Conservation (phyloP, 2,329 filamentous ascomycete genomes). For the Monascus ruber region DNA sequence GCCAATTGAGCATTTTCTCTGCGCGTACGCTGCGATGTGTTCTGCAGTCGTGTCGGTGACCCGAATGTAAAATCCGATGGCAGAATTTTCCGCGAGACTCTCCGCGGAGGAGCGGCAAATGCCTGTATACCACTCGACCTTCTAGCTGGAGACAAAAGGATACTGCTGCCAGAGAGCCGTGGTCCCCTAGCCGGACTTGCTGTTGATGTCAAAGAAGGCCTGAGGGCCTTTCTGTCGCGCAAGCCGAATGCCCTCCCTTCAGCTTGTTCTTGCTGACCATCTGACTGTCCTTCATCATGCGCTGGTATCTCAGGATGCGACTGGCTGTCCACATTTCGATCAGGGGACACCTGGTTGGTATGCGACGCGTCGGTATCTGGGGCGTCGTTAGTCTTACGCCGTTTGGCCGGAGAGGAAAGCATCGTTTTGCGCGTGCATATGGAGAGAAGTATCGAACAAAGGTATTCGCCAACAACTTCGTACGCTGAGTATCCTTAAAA, state of each 20-base stretch:
- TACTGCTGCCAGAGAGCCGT: conserved; percentile 5
- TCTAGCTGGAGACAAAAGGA: conserved; percentile 14
- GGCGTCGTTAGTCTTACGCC: conserved; percentile 51
- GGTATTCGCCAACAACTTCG: no score
- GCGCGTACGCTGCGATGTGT: conserved; percentile 3
- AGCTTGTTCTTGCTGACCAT: conserved; percentile 5
- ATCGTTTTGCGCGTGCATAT: background rate
- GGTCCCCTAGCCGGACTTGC: conserved; percentile 15
- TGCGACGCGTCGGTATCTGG: conserved; percentile 32
- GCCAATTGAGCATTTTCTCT: conserved; percentile 21
- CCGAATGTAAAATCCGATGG: conserved; percentile 19
- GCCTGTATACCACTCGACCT: conserved; percentile 20
- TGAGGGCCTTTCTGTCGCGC: conserved; percentile 25
- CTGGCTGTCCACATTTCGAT: conserved; percentile 2
- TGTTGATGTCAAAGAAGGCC: conserved; percentile 21
- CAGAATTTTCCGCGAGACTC: conserved; percentile 22
- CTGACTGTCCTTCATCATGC: conserved; percentile 1
- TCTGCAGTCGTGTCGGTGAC: conserved; percentile 11
- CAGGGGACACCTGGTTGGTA: conserved; percentile 17
- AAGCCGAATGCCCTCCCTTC: conserved; percentile 17
- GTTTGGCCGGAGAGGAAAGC: conserved; percentile 47
- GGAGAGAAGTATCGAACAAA: no score
- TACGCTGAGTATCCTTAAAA: no score
- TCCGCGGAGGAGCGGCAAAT: conserved; percentile 25
- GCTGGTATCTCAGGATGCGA: no score